Evolutionary conservation across 495 filamentous ascomycete genomes (phyloP).

Genomic region (Paragyromitra xinjiangensis): DNA sequence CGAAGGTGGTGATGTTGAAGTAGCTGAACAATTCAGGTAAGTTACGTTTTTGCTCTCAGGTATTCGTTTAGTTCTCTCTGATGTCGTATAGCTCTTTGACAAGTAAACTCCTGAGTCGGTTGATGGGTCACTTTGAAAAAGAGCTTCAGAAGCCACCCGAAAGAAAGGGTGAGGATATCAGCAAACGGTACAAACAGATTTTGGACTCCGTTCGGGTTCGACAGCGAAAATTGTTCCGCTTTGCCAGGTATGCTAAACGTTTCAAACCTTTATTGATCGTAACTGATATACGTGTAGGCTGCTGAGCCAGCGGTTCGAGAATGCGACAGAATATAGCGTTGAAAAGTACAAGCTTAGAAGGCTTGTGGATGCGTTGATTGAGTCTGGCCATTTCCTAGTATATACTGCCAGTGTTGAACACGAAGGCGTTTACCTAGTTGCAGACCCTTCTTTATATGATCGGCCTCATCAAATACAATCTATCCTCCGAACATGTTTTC

Average conservation of each 20-base stretch:
- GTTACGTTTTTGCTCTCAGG: slow-evolving; percentile 2
- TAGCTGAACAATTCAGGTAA: slow-evolving; percentile 95
- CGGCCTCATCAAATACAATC: slow-evolving; percentile 81
- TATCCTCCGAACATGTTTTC: slow-evolving; percentile 87
- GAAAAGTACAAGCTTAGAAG: slow-evolving; percentile 71
- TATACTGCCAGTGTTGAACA: slow-evolving; percentile 72
- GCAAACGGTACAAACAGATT: slow-evolving; percentile 93
- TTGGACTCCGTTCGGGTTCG: slow-evolving; percentile 94
- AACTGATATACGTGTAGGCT: slow-evolving; percentile 63
- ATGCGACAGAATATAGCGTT: slow-evolving; percentile 91
- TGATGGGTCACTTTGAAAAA: slow-evolving; percentile 89
- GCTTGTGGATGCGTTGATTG: slow-evolving; percentile 81
- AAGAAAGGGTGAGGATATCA: slow-evolving; percentile 86
- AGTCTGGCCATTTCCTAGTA: slow-evolving; percentile 86
- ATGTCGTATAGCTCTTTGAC: slow-evolving; percentile 74
- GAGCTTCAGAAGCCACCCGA: slow-evolving; percentile 84
- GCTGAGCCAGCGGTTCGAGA: slow-evolving; percentile 91
- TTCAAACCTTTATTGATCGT: not conserved
- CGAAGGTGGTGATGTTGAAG: slow-evolving; percentile 91
- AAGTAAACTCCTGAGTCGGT: slow-evolving; percentile 83
- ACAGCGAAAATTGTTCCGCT: slow-evolving; percentile 82
- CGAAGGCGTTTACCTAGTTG: slow-evolving; percentile 81
- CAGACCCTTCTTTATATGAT: slow-evolving; percentile 77
- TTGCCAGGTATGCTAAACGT: slow-evolving; percentile 52
- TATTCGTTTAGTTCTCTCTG: slow-evolving; percentile 24